These are phyloP conservation scores for Globisporangium paroecandrum DNA, from an alignment of 352 stramenopile genomes.

Conservation along the genomic window DNA sequence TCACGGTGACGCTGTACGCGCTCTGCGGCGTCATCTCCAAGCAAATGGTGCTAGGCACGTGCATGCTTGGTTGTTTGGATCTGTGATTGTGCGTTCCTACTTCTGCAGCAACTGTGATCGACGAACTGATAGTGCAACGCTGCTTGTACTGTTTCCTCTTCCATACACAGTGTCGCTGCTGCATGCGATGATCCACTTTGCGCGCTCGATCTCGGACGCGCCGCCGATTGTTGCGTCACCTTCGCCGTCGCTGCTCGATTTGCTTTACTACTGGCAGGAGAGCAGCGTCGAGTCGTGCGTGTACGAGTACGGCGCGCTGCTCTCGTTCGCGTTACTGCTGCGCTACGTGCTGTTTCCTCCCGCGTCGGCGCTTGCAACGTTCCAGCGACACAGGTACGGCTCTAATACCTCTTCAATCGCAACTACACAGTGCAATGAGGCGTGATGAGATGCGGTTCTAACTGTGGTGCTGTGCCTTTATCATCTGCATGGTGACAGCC, in stretches of 20 bases:
- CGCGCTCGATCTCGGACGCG: conserved; percentile 1
- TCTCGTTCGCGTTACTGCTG: conserved; percentile 33
- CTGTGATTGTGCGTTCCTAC: too few relatives aligned
- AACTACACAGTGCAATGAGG: neutral
- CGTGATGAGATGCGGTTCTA: neutral
- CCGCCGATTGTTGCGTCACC: conserved; percentile 11
- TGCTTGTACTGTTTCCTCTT: neutral
- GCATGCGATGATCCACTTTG: conserved; percentile 22
- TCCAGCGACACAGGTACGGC: conserved; percentile 31
- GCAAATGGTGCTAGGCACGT: conserved; percentile 15
- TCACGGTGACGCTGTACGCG: conserved; percentile 14
- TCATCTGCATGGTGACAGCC: conserved; percentile 1
- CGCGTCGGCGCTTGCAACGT: conserved; percentile 30
- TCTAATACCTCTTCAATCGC: neutral
- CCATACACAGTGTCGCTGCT: conserved; percentile 10
- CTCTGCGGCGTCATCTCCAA: conserved; percentile 16
- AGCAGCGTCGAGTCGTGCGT: conserved; percentile 7
- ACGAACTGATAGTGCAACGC: neutral
- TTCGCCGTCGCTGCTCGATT: neutral
- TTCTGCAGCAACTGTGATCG: neutral
- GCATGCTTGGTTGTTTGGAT: neutral
- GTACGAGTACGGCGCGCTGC: conserved; percentile 28
- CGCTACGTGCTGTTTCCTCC: conserved; percentile 38
- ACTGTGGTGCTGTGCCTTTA: neutral
- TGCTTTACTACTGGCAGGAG: conserved; percentile 12